phyloP scores from a whole-genome alignment of 164 flowering plant species.

The Magnolia changhungtana region DNA sequence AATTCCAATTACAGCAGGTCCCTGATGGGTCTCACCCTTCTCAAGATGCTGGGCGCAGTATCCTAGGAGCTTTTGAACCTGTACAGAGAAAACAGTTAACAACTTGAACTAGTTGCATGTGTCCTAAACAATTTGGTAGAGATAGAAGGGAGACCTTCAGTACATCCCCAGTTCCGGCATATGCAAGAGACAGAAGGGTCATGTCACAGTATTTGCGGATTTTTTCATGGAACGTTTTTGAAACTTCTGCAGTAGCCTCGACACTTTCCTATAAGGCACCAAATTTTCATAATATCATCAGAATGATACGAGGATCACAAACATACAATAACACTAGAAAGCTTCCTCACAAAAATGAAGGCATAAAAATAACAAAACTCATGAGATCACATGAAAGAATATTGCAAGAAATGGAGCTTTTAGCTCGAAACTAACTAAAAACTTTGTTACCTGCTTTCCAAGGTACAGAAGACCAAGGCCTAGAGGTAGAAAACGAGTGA shows the following conservation, averaged over 20 bases:
- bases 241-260: conserved; percentile 94
- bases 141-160: conserved; percentile 58
- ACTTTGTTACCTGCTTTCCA: conserved; percentile 83
- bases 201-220: conserved; percentile 88
- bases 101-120: background rate
- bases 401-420: no score
- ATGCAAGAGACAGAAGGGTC: conserved; percentile 93
- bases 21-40: conserved; percentile 90
- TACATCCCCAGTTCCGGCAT: conserved; percentile 98
- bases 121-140: background rate
- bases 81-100: background rate
- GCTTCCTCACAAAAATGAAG: background rate
- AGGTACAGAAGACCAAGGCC: conserved; percentile 95
- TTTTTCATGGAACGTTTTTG: conserved; percentile 87
- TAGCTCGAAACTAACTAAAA: no score
- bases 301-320: background rate
- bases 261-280: conserved; percentile 64
- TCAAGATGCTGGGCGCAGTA: conserved; percentile 94
- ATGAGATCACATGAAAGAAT: no score
- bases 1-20: conserved; percentile 97
- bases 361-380: background rate
- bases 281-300: background rate
- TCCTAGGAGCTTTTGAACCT: conserved; percentile 94
- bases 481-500: conserved; percentile 72
- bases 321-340: background rate